These are phyloP conservation scores for Anthostomella pinea DNA, from an alignment of 2,329 filamentous ascomycete genomes.

Conservation along the genomic window DNA sequence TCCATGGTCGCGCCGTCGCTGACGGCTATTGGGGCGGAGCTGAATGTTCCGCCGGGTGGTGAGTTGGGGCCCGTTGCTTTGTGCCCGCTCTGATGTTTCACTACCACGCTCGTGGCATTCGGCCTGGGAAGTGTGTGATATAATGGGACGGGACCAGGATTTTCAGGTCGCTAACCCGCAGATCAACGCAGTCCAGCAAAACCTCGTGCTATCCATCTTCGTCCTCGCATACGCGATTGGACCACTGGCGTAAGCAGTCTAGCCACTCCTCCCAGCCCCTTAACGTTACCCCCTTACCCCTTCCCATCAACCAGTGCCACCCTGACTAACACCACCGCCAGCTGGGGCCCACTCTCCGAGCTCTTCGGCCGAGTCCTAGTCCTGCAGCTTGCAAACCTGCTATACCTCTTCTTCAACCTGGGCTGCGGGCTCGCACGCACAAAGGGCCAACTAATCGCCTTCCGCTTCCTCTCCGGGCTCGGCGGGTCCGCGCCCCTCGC, in stretches of 20 bases:
- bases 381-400: conserved; percentile 51
- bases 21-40: conserved; percentile 48
- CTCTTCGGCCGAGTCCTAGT: conserved; percentile 54
- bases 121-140: too few relatives aligned
- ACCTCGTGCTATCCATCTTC: conserved; percentile 48
- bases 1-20: conserved; percentile 56
- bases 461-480: conserved; percentile 56
- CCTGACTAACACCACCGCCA: conserved; percentile 6
- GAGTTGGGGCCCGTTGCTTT: conserved; percentile 9
- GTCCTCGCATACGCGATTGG: conserved; percentile 52
- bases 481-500: conserved; percentile 55
- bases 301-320: not conserved
- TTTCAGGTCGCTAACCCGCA: conserved; percentile 7
- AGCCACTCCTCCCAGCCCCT: not conserved
- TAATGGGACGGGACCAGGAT: too few relatives aligned
- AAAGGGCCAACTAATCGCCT: conserved; percentile 52
- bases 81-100: not conserved
- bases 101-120: too few relatives aligned
- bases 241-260: conserved; percentile 44
- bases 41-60: conserved; percentile 45
- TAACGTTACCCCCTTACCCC: not conserved
- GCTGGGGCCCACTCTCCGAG: conserved; percentile 51
- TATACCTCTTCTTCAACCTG: conserved; percentile 53
- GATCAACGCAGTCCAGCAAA: conserved; percentile 33
- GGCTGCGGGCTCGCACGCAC: conserved; percentile 55